Base-by-base conservation (phyloP, 1,284 basidiomycete genomes). In the Hymenochaete sp. region DNA sequence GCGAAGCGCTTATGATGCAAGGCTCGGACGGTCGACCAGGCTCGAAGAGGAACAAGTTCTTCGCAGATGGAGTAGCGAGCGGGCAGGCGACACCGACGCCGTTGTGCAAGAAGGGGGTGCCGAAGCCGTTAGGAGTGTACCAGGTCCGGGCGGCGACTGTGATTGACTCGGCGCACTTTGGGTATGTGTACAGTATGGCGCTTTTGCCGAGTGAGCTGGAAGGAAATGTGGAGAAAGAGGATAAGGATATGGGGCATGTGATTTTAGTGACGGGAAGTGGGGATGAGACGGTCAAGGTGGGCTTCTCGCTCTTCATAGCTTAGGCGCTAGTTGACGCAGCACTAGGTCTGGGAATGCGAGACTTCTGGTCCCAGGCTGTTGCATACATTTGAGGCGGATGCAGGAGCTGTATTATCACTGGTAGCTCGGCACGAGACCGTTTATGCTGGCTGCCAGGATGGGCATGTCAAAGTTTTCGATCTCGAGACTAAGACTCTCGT, bases 381-480 rank as follows among this genome's bases (percentile, higher is more conserved):
- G 22, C 75, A 83, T 53, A 76, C 79, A 3, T 85, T 84, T 53
- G 67, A 75, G 22, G 82, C 75, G 57, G 67, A 63, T 46, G 74
- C 74, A 53, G 84, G 79, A 10, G 85, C 79, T 0, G 81, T 96
- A 2, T 70, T 95, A n/a, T 78, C 90, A 0, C 70, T 98, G 13
- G 78, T 79, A 1, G 77, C 77, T 0, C 72, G 76, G 33, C 80
- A 83, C 27, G 86, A 85, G 28, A 89, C 90, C 0, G 72, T 97
- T 13, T 96, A 86, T 56, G 93, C 90, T 0, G 95, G 92, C 0
- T 84, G 92, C 55, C 95, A 98, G 62, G 91, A 90, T 53, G 95
- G 95, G 1, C 82, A 86, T 53, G 88, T 98, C 55, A 86, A 86
- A 53, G 83, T 98, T 4, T 82, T 90, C 68, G 93, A 98, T 60